Conservation (phyloP, 805 yeast species). For the Pichia deserticola region DNA sequence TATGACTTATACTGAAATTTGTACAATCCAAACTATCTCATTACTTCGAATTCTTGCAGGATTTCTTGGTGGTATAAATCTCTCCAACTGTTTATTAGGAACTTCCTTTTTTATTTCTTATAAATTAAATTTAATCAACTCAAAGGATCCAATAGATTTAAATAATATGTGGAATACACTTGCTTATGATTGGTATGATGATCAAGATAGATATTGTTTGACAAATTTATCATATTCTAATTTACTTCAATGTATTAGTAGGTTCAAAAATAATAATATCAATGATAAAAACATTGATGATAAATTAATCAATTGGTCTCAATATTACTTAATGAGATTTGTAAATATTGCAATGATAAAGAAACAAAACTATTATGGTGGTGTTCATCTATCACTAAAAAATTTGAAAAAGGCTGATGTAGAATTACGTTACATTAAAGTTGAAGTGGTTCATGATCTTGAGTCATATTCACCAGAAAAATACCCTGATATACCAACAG, state of each 20-base stretch:
- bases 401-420: slow-evolving; percentile 20
- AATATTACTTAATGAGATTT: slow-evolving; percentile 19
- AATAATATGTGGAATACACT: slow-evolving; percentile 26
- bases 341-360: slow-evolving; percentile 21
- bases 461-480: slow-evolving; percentile 9
- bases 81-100: slow-evolving; percentile 21
- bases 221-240: slow-evolving; percentile 18
- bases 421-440: slow-evolving; percentile 20
- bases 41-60: slow-evolving; percentile 23
- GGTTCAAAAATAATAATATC: slow-evolving; percentile 14
- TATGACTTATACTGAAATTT: slow-evolving; percentile 25
- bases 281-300: not conserved
- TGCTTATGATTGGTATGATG: slow-evolving; percentile 29
- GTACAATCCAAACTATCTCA: slow-evolving; percentile 22
- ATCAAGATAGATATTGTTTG: slow-evolving; percentile 18
- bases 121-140: slow-evolving; percentile 19
- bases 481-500: slow-evolving; percentile 9
- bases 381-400: slow-evolving; percentile 14
- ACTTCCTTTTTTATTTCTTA: slow-evolving; percentile 18
- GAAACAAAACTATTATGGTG: slow-evolving; percentile 22
- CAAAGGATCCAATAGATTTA: not conserved
- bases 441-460: slow-evolving; percentile 16
- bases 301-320: slow-evolving; percentile 15
- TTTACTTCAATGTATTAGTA: slow-evolving; percentile 19
- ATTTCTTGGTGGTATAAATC: slow-evolving; percentile 25